Base-by-base conservation (phyloP, 1,284 basidiomycete genomes). In the Takashimella koratensis region DNA sequence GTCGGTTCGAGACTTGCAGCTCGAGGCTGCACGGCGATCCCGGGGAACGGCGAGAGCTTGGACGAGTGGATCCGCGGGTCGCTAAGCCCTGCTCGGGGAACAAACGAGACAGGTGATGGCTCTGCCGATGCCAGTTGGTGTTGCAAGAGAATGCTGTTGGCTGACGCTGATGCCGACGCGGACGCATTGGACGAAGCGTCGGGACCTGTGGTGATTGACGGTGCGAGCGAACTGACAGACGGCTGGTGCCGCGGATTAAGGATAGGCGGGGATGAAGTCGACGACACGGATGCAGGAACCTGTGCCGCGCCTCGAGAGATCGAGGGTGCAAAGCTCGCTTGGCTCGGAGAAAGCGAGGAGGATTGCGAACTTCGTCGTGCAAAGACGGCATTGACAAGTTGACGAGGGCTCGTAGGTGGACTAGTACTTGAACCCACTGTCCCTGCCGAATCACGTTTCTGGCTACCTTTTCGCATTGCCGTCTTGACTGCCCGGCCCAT, bases 31-130 rank as follows among this genome's bases (percentile, higher is more conserved):
- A 82, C 82, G 59, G 83, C 81, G 65, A 92, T 86, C 26, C 87
- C 89, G 4, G 90, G 90, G 80, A 94, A 94, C 0, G 90, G 90
- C 70, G 88, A 88, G 20, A 94, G 79, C 70, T 94, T 94, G 25
- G 86, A 80, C 64, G 88, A 85, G 50, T 70, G 67, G 51, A 75
- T 83, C 75, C 59, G 78, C 56, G 61, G 75, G 64, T 85, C 84
- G 36, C 67, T 69, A 79, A 82, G 24, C 30, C 61, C 58, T 78
- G 81, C 49, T 80, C 78, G 53, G 84, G 76, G 36, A 81, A 87
- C 53, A 82, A 76, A 61, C 82, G 82, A 24, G 82, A 86, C 79
- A 20, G 65, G 58, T 8, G 67, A 55, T 5, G 65, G 56, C 16
- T 36, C 30, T 26, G 67, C 63, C 19, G 52, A 50, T 3, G 64